These are phyloP conservation scores for Chlamydomonas reinhardtii DNA, from an alignment of 163 green algal genomes.

Conservation along the genomic window DNA sequence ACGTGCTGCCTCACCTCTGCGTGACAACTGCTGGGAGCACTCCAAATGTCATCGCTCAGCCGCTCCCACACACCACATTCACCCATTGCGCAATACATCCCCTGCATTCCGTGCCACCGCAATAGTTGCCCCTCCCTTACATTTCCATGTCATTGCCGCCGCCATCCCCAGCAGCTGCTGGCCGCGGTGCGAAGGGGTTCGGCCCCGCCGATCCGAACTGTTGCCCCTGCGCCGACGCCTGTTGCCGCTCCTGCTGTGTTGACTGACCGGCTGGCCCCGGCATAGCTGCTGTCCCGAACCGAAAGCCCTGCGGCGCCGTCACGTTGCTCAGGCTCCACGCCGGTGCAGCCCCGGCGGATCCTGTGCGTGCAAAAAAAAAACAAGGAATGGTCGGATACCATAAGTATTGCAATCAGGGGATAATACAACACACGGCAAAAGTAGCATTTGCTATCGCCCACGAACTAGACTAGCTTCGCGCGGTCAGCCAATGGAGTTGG, in stretches of 20 bases:
- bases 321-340: constrained; percentile 24
- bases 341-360: not conserved
- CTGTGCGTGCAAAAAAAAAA: not conserved
- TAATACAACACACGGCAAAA: no score
- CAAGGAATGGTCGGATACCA: no score
- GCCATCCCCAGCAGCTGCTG: not conserved
- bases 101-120: not conserved
- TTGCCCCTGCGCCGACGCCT: not conserved
- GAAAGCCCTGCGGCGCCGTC: constrained; percentile 19
- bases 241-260: not conserved
- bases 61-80: no score
- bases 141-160: constrained; percentile 35
- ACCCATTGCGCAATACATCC: no score
- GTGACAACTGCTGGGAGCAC: no score
- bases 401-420: no score
- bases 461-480: no score
- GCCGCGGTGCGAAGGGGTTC: not conserved
- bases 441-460: no score
- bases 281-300: not conserved
- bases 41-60: no score
- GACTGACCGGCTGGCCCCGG: not conserved
- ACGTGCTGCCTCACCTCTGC: no score
- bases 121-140: not conserved
- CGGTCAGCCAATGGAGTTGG: no score
- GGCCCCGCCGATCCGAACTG: no score